Base-by-base conservation (phyloP, 768 basidiomycete genomes). In the Pluteus cervinus region DNA sequence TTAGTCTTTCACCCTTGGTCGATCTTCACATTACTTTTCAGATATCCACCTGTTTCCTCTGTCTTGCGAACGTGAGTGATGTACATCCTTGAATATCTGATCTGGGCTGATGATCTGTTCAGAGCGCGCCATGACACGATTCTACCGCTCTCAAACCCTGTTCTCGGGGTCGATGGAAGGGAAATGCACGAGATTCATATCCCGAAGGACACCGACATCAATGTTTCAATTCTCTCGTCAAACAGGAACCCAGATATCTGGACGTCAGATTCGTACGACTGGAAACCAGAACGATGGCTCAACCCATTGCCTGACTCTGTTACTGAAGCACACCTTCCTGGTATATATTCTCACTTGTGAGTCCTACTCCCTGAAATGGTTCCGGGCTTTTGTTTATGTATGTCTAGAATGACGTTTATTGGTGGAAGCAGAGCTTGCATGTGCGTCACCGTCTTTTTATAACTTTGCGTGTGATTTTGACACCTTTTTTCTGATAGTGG, bases 241-340 rank as follows among this genome's bases (percentile, higher is more conserved):
- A 63, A 65, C 44, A 45, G 49, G 14, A 45, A 50, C 40, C 42
- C 50, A 18, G 46, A 22, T n/a, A 42, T 59, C 3, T 65, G 62
- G 63, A 62, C 61, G 2, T 34, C 43, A 2, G 62, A 65, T 41
- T 60, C 56, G 4, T 21, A 42, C 4, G 52, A 54, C 36, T 65
- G 59, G 59, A 55, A 46, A 43, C 62, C 62, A 7, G 60, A 62
- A 35, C 54, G 63, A 20, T 65, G 57, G 57, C 45, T 65, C 4
- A 26, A 24, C 5, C 36, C 15, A 10, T 28, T 37, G 25, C 36
- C 36, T 14, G n/a, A 9, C n/a, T 37, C 24, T 16, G 36, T 37
- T 9, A n/a, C 36, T 7, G 51, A 54, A 2, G 53, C 59, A 9
- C 46, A 53, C 22, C 50, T 60, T 36, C 58, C 59, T 2, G 62